Evolutionary conservation across 2,329 filamentous ascomycete species (phyloP), one percentile per base, ranked within the genome.

Genomic region (Sphaerulina musiva): DNA sequence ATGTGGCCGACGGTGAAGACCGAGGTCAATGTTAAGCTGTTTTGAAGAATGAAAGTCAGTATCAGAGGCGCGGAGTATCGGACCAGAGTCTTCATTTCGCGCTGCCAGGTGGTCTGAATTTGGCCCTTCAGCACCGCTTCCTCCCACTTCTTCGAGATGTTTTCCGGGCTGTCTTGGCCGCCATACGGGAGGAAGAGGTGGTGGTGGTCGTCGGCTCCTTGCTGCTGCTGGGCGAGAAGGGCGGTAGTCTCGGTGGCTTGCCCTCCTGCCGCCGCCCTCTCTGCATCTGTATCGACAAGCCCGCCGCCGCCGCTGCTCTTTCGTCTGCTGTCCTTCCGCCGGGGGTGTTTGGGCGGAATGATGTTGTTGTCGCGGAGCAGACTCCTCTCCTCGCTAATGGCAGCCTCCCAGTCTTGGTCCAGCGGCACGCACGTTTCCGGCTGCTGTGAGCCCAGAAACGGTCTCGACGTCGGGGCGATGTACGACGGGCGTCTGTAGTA

Each of bases 81-180:
- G 12, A 53, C 74, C 40, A 97, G 78, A 1, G 90, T 90, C 73
- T 91, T 90, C 41, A 86, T 78, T 75, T 97, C 92, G 58, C 91
- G 83, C 70, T 87, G 85, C 90, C 91, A 97, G 4, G 89, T 95
- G 4, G 91, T 96, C 50, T 85, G 84, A 60, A 97, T 91, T 66
- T 83, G 80, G 9, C 90, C 89, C 0, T 86, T 81, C 0, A 82
- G 80, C 9, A 96, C 87, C 0, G 91, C 92, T 58, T 90, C 86
- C 58, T 92, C 85, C 89, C 89, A 95, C 66, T 88, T 85, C 64
- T 83, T 79, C 62, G 86, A 81, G 48, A 91, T 76, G 48, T 80
- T 76, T 44, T 82, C 80, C 4, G 77, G 73, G 4, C 73, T 75
- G 53, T 75, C 75, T 39, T 73, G 73, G 20, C 76, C 73, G 9